Conservation (phyloP, 2,329 filamentous ascomycete genomes). For the Sporothrix humicola region DNA sequence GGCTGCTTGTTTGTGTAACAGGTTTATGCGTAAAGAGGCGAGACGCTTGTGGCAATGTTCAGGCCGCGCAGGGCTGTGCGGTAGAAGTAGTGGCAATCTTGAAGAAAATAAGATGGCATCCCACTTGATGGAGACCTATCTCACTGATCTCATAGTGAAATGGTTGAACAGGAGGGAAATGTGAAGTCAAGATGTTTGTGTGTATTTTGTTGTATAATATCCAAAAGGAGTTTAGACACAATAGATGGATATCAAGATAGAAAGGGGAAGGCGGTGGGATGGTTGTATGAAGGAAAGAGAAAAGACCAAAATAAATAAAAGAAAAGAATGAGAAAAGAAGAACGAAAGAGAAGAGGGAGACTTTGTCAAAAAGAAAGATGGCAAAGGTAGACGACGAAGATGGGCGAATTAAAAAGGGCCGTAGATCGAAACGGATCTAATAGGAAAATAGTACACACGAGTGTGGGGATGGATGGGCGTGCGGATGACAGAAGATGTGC, state of each 20-base stretch:
- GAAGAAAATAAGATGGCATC: slow-evolving; percentile 82
- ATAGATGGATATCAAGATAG: not conserved
- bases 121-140: slow-evolving; percentile 48
- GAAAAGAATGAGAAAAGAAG: not conserved
- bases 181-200: not conserved
- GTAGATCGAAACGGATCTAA: slow-evolving; percentile 8
- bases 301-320: not conserved
- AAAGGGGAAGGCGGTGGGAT: not conserved
- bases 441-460: not conserved
- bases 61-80: slow-evolving; percentile 86
- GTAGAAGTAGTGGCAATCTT: slow-evolving; percentile 94
- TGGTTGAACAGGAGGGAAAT: not conserved
- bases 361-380: not conserved
- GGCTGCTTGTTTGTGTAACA: not conserved
- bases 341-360: slow-evolving; percentile 11
- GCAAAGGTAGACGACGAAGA: not conserved
- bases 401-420: not conserved
- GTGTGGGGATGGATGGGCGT: slow-evolving; percentile 26
- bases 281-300: not conserved
- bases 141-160: slow-evolving; percentile 15
- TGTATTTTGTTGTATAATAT: not conserved
- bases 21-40: slow-evolving; percentile 71
- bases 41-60: slow-evolving; percentile 79
- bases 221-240: not conserved
- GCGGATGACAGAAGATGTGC: slow-evolving; percentile 26